Base-by-base conservation (phyloP, 1,284 basidiomycete species). In the Porphyrellus sp. region DNA sequence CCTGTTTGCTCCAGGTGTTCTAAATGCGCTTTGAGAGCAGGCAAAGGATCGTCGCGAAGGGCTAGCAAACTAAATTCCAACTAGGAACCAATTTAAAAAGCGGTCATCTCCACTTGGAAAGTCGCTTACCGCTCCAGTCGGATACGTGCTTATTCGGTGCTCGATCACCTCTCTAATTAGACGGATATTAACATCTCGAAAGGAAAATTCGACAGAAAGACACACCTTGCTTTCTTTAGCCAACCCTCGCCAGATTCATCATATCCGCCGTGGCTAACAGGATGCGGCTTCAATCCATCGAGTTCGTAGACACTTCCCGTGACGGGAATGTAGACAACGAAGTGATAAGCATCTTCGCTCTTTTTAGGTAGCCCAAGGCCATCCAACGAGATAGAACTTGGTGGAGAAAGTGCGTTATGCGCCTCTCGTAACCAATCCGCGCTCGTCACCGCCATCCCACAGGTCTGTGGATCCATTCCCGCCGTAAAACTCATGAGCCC, bases 61-160 rank as follows among this genome's bases (percentile, higher is more conserved):
- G 91, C 91, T 44, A 95, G 81, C 34, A 97, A 80, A 70, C 89
- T 94, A 77, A 97, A 97, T 70, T 94, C 90, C 56, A 96, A 76
- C 90, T 93, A 54, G 53, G 34, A 47, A 49, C 37, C 53, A 53
- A 49, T 54, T 46, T 43, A 51, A 15, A 39, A 33, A 43, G 49
- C 50, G 44, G 37, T n/a, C 31, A 43, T 35, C 20, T 45, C 34
- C 25, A 38, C 45, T 13, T 23, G 42, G 34, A 8, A 61, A 45
- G 46, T 51, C 49, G 78, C 87, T 64, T 70, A 95, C 91, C 60
- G 89, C 83, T 59, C 84, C 90, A 35, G 79, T 73, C 24, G 92
- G 91, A 71, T 97, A 98, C 15, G 90, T 93, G 41, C 78, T 83
- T 72, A 96, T 96, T 54, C 93, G 81, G 23, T 77, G 76, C 70